Evolutionary conservation across 108 stramenopile species (phyloP).

Genomic region (Nitzschia sp.): DNA sequence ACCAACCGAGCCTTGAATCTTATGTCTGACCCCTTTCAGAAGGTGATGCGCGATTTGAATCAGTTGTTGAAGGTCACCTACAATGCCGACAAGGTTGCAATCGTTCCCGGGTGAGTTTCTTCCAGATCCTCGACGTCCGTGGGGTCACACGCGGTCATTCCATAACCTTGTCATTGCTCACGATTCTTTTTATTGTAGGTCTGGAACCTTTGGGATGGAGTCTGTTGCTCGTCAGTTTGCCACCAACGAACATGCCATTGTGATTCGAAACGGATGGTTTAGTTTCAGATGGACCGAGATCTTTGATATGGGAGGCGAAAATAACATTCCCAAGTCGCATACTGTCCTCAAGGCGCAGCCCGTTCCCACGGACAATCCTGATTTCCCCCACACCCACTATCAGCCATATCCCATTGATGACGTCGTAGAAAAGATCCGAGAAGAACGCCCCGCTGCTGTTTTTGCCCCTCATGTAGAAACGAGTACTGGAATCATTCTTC

Average conservation of each 20-base stretch:
- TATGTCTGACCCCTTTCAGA: slow-evolving; percentile 92
- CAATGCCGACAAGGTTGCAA: slow-evolving; percentile 88
- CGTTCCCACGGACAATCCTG: slow-evolving; percentile 31
- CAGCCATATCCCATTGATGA: slow-evolving; percentile 85
- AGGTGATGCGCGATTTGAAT: slow-evolving; percentile 89
- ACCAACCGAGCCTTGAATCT: slow-evolving; percentile 91
- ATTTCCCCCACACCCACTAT: slow-evolving; percentile 63
- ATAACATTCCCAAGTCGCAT: slow-evolving; percentile 66
- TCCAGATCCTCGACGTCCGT: background rate
- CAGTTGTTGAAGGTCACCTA: slow-evolving; percentile 78
- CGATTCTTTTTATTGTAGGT: slow-evolving; percentile 33
- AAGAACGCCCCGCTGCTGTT: slow-evolving; percentile 83
- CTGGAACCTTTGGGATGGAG: slow-evolving; percentile 91
- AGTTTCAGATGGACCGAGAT: slow-evolving; percentile 93
- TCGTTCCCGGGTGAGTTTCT: slow-evolving; percentile 85
- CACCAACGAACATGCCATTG: slow-evolving; percentile 89
- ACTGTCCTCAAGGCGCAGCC: slow-evolving; percentile 87
- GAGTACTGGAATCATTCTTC: slow-evolving; percentile 88
- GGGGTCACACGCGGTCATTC: background rate
- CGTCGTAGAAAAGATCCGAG: slow-evolving; percentile 75
- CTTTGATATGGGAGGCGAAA: slow-evolving; percentile 83
- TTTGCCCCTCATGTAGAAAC: slow-evolving; percentile 95
- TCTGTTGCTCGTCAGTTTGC: slow-evolving; percentile 92
- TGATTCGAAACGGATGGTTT: slow-evolving; percentile 94
- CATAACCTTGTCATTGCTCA: background rate